Evolutionary conservation across 192 early-diverging fungal genomes (phyloP).

Genomic region (Dissophora ornata): DNA sequence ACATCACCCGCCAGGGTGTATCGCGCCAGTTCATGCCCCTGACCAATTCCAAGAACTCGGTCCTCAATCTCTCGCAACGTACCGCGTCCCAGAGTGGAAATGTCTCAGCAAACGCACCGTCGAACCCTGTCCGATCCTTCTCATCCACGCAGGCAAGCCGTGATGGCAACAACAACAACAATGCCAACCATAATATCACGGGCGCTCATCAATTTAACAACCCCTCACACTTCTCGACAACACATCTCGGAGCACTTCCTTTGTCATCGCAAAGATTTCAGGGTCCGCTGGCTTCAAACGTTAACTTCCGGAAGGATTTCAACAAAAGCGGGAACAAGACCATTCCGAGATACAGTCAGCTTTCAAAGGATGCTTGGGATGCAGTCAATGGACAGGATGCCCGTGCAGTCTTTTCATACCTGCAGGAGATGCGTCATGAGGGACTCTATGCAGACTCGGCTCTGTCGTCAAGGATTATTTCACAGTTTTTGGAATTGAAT

Average conservation of each 20-base stretch:
- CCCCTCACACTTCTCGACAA: constrained; percentile 1
- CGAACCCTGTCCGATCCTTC: constrained; percentile 48
- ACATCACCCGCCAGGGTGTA: constrained; percentile 48
- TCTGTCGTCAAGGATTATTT: constrained; percentile 37
- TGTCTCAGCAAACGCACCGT: constrained; percentile 29
- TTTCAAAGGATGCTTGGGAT: constrained; percentile 40
- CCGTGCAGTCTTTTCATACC: constrained; percentile 27
- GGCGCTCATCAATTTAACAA: constrained; percentile 26
- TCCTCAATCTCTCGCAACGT: constrained; percentile 47
- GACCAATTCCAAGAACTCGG: constrained; percentile 47
- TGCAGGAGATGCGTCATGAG: constrained; percentile 45
- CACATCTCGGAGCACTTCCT: constrained; percentile 6
- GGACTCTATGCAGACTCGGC: constrained; percentile 40
- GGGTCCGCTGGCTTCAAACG: constrained; percentile 12
- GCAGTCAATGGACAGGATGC: constrained; percentile 45
- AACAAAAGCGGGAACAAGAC: background rate
- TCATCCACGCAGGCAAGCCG: constrained; percentile 40
- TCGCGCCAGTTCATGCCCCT: constrained; percentile 47
- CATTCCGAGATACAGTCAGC: constrained; percentile 17
- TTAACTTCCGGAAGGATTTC: constrained; percentile 19
- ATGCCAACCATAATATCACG: constrained; percentile 5
- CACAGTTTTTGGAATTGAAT: constrained; percentile 40
- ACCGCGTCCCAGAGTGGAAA: constrained; percentile 33
- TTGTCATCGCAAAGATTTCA: constrained; percentile 30
- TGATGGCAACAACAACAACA: constrained; percentile 30